Evolutionary conservation across 1,284 basidiomycete species (phyloP), one percentile per base, ranked within the genome.

Genomic region (Ustilago lituana): DNA sequence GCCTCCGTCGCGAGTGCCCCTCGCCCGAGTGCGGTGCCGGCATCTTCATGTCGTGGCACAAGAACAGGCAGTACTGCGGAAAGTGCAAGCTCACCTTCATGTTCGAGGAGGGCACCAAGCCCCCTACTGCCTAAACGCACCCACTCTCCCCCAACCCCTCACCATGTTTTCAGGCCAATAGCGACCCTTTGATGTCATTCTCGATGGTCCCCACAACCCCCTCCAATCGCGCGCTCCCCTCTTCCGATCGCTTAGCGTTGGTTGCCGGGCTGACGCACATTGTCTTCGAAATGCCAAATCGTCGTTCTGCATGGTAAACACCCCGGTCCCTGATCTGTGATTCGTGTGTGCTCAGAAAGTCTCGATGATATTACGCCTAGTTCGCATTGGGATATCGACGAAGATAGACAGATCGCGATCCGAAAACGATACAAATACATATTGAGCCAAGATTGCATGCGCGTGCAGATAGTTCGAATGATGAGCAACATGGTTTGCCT

Each of bases 1-100:
- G 95, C 84, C 90, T 98, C 70, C 89, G 95, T 82, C 91, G 95
- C 80, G 95, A 98, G 85, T 98, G 95, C 86, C 93, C 93, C 37
- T 44, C 79, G 57, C 80, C 80, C 51, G 64, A 73, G 60, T 82
- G 80, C 57, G 78, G 78, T 56, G 77, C 80, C 48, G 78, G 78
- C 58, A 67, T 81, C 68, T 82, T 82, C 60, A 78, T 82, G 77
- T 61, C 66, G 43, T 79, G 77, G 77, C 80, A 82, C 80, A 73
- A 74, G 71, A 75, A 82, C 77, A 68, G 79, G 40, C 78, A 80
- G 75, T 81, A 81, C 78, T 81, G 79, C 67, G 79, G 79, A 50
- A 81, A 81, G 76, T 81, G 79, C 78, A 78, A 81, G 74, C 77
- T 81, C 65, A 81, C 79, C 71, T 81, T 79, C 73, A 76, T 80